Base-by-base conservation (phyloP, 1,284 basidiomycete species). In the Nidula niveotomentosa region DNA sequence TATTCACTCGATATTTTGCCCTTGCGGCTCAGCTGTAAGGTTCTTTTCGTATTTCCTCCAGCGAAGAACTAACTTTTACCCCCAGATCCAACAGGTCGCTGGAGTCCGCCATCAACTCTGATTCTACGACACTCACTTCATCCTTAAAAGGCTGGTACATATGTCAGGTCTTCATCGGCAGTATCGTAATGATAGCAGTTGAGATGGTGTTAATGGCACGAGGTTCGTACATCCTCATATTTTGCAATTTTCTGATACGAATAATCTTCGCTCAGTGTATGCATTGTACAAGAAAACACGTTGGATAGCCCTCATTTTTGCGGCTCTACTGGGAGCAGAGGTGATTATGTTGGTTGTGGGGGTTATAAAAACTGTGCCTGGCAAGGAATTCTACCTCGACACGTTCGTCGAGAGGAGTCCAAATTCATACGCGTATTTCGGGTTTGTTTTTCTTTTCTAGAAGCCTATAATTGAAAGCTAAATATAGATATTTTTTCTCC, bases 1-100 rank as follows among this genome's bases (percentile, higher is more conserved):
- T 69, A 3, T 69, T 71, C 55, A 65, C 65, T 50, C 65, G 69
- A 10, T 71, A 71, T 53, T 58, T 70, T 43, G 65, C 67, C 6
- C 47, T 71, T 33, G 56, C 56, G 6, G 60, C 62, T 18, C 65
- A 69, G 50, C 55, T 69, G 69, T 69, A 51, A 8, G 64, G 52
- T 10, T n/a, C 37, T 35, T 50, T 51, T 46, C 23, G 5, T 33
- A 44, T 48, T 33, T n/a, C 12, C 37, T 8, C 7, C 10, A 46
- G 47, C 44, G 23, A 15, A 23, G 39, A 36, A 17, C n/a, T 36
- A 34, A 49, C 41, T 33, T 30, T 13, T 18, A 35, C 17, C 12
- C 15, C 12, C 52, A 66, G 65, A 47, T 48, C 54, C 30, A 67
- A 67, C 41, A 50, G 65, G 18, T 48, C 54, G 13, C 54, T 65